Conservation (phyloP, 306 rosid species). For the Cyamopsis tetragonoloba region DNA sequence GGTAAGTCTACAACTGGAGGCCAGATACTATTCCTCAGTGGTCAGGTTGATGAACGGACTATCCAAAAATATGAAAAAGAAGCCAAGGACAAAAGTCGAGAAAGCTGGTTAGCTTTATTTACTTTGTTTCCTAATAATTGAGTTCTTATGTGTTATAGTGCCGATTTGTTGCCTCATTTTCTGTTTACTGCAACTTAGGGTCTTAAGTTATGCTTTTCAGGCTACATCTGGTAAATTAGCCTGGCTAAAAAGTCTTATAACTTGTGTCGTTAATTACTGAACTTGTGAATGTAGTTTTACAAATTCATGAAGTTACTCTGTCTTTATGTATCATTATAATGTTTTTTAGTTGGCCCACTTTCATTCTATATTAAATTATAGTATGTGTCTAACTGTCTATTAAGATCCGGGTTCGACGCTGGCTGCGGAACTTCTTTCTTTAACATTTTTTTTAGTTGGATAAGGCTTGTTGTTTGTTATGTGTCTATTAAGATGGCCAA, state of each 20-base stretch:
- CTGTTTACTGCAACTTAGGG: neutral
- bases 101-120: slow-evolving; percentile 83
- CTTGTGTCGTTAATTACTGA: neutral
- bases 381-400: neutral
- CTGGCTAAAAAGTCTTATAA: neutral
- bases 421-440: too few relatives aligned
- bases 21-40: slow-evolving; percentile 95
- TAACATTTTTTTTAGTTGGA: too few relatives aligned
- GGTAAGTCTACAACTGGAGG: slow-evolving; percentile 99
- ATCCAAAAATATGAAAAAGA: slow-evolving; percentile 96
- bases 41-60: slow-evolving; percentile 96
- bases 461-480: too few relatives aligned
- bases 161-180: slow-evolving; percentile 1
- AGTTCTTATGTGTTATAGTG: neutral
- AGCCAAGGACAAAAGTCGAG: slow-evolving; percentile 99
- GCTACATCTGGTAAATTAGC: neutral
- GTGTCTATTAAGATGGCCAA: neutral
- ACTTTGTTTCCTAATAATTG: slow-evolving; percentile 1
- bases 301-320: neutral
- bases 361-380: neutral
- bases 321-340: neutral
- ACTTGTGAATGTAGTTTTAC: neutral
- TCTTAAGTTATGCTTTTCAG: neutral
- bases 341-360: neutral
- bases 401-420: too few relatives aligned